Evolutionary conservation across 768 basidiomycete genomes (phyloP), one percentile per base, ranked within the genome.

Genomic region (Cystofilobasidium capitatum): DNA sequence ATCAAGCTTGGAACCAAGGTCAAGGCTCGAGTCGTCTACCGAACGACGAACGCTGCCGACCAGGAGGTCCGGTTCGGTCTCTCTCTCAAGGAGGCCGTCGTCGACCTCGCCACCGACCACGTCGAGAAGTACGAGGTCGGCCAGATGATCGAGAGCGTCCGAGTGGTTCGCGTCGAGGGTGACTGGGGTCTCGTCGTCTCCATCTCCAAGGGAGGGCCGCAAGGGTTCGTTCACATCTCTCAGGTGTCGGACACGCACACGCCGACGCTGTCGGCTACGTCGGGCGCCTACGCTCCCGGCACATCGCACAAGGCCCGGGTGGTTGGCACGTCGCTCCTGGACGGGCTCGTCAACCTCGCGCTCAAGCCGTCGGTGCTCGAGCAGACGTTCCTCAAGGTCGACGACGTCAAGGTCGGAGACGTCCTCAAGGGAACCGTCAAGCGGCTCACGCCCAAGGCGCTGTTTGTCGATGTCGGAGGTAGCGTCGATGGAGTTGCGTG

Each of bases 401-500:
- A 79, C 24, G 89, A 98, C 72, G 82, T 96, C 62, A 81, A 84
- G 74, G 87, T 92, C 45, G 96, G 96, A 29, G 86, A 92, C 75
- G 74, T 87, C 26, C 79, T 99, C 72, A 92, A 88, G 78, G 80
- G 78, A 8, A 89, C 86, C 0, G 84, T 99, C 70, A 93, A 90
- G 79, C 86, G 83, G 69, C 81, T 99, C 58, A 86, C 86, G 3
- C 86, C 89, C 66, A 81, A 83, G 39, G 87, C 84, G 0, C 78
- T 99, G 42, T 94, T 96, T 73, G 84, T 98, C 47, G 85, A 88
- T 35, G 80, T 98, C 64, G 85, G 87, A 6, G 91, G 89, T 7
- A 89, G 83, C 69, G 85, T 97, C 37, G 91, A 96, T 73, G 96
- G 89, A 35, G 87, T 96, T 33, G 81, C 97, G 26, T 96, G 90